Evolutionary conservation across 169 alveolate genomes (phyloP).

Genomic region (Babesia divergens): DNA sequence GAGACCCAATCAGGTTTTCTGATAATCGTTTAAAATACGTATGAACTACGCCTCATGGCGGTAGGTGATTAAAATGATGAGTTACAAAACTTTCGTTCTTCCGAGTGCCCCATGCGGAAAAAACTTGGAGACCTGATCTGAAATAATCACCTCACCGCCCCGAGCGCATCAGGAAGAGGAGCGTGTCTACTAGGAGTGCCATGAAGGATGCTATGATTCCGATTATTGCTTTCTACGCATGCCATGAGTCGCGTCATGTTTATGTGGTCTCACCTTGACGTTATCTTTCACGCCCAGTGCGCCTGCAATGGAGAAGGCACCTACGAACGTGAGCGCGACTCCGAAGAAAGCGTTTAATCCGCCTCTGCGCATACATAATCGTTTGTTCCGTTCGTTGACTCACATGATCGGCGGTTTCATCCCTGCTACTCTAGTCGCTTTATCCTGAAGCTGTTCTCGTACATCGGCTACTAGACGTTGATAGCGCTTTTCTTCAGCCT

Average conservation of each 20-base stretch:
- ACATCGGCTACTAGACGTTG: constrained; percentile 47
- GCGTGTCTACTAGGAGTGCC: constrained; percentile 51
- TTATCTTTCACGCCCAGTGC: constrained; percentile 40
- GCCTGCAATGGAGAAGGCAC: constrained; percentile 59
- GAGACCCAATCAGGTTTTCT: constrained; percentile 36
- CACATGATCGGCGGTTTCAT: constrained; percentile 56
- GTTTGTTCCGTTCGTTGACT: neutral
- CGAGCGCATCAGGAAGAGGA: constrained; percentile 30
- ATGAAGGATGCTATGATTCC: constrained; percentile 30
- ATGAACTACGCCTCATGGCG: neutral
- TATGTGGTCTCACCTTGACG: constrained; percentile 17
- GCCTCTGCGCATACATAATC: constrained; percentile 1
- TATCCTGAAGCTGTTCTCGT: neutral
- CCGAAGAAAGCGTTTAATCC: constrained; percentile 57
- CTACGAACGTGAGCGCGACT: constrained; percentile 59
- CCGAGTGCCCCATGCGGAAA: constrained; percentile 46
- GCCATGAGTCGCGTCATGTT: neutral
- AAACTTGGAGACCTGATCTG: constrained; percentile 68
- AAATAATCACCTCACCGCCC: constrained; percentile 16
- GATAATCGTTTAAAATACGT: neutral
- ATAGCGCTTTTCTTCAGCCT: constrained; percentile 49
- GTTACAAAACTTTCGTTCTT: constrained; percentile 54
- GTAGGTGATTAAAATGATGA: constrained; percentile 31
- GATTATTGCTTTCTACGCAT: constrained; percentile 24
- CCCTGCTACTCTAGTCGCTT: neutral